phyloP scores from a whole-genome alignment of 805 yeast genomes.

The Saturnispora hagleri region DNA sequence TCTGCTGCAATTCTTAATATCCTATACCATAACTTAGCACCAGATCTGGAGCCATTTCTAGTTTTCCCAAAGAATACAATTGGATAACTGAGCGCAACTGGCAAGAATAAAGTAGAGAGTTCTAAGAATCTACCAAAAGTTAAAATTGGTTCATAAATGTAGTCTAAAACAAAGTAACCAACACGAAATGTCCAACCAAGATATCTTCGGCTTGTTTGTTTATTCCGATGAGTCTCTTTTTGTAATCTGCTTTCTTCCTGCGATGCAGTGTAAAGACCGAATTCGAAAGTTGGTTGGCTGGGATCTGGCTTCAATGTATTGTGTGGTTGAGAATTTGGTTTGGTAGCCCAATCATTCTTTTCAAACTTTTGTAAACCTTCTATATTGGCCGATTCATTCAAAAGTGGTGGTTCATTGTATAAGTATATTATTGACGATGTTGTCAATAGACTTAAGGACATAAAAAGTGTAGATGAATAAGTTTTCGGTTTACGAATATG shows the following conservation, averaged over 20 bases:
- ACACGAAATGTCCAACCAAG: conserved; percentile 30
- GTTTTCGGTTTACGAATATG: background rate
- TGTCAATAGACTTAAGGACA: background rate
- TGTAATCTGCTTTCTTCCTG: conserved; percentile 43
- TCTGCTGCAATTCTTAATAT: conserved; percentile 61
- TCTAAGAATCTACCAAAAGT: conserved; percentile 65
- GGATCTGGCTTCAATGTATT: conserved; percentile 38
- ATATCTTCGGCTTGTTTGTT: conserved; percentile 14
- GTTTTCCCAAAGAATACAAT: conserved; percentile 45
- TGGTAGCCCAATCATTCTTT: conserved; percentile 10
- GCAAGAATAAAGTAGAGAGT: conserved; percentile 56
- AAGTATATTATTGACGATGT: conserved; percentile 1
- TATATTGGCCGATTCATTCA: background rate
- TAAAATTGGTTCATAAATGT: conserved; percentile 56
- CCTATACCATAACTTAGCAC: conserved; percentile 64
- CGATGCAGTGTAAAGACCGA: conserved; percentile 53
- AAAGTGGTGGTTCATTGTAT: background rate
- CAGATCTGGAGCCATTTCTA: conserved; percentile 39
- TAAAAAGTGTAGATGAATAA: background rate
- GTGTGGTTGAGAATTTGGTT: conserved; percentile 8
- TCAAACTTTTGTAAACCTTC: conserved; percentile 11
- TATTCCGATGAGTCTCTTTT: conserved; percentile 27
- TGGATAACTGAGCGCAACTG: conserved; percentile 61
- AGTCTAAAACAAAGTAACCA: conserved; percentile 40
- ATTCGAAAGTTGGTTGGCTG: conserved; percentile 57